Conservation (phyloP, 495 filamentous ascomycete species). For the Penicillium desertorum region DNA sequence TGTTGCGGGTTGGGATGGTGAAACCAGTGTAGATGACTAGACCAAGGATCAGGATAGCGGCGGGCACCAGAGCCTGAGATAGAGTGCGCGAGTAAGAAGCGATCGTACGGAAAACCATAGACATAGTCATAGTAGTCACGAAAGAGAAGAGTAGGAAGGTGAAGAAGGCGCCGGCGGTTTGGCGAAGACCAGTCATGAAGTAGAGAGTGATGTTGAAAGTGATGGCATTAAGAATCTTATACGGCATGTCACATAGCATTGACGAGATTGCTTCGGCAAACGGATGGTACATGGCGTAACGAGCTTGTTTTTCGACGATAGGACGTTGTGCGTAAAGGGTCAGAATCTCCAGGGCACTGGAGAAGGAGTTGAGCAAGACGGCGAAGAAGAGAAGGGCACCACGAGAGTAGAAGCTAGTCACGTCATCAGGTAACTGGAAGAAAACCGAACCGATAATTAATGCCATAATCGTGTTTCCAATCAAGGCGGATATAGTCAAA, state of each 20-base stretch:
- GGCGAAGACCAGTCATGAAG: constrained; percentile 58
- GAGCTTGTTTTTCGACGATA: constrained; percentile 67
- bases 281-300: constrained; percentile 67
- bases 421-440: constrained; percentile 67
- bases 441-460: constrained; percentile 88
- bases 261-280: constrained; percentile 61
- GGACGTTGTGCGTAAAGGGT: constrained; percentile 61
- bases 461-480: constrained; percentile 78
- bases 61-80: constrained; percentile 53
- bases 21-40: constrained; percentile 56
- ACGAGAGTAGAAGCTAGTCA: constrained; percentile 75
- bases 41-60: constrained; percentile 53
- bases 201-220: constrained; percentile 62
- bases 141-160: constrained; percentile 58
- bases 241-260: constrained; percentile 61
- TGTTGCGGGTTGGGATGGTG: constrained; percentile 49
- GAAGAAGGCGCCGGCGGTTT: constrained; percentile 56
- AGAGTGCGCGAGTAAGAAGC: constrained; percentile 52
- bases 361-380: constrained; percentile 85
- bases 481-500: constrained; percentile 68
- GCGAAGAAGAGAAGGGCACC: constrained; percentile 92
- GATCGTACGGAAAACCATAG: constrained; percentile 54
- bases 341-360: constrained; percentile 74
- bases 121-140: constrained; percentile 60
- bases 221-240: constrained; percentile 51